These are phyloP conservation scores for Helichrysum umbraculigerum DNA, from an alignment of 129 eudicot species.

Conservation along the genomic window DNA sequence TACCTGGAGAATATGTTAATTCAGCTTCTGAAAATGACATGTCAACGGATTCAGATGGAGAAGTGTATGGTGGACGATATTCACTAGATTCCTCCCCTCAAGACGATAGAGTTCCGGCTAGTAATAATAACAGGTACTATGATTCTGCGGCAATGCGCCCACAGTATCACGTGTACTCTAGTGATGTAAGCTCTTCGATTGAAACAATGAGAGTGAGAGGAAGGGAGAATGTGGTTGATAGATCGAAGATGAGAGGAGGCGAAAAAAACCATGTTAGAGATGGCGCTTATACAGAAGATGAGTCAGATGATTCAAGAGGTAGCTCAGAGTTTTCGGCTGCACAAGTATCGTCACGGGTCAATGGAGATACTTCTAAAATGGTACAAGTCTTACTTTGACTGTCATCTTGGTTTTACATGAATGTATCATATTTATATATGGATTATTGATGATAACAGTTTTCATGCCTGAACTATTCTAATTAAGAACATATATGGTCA, in stretches of 20 bases:
- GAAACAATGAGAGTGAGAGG: conserved; percentile 53
- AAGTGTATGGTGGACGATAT: conserved; percentile 72
- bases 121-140: conserved; percentile 31
- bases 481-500: neutral
- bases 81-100: conserved; percentile 81
- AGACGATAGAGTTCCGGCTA: conserved; percentile 46
- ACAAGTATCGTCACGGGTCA: conserved; percentile 37
- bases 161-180: conserved; percentile 64
- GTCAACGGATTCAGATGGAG: conserved; percentile 64
- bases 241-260: conserved; percentile 35
- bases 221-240: conserved; percentile 39
- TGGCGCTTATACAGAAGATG: conserved; percentile 57
- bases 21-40: conserved; percentile 64
- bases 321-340: conserved; percentile 75
- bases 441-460: neutral
- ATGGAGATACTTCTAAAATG: conserved; percentile 26
- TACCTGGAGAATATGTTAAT: conserved; percentile 44
- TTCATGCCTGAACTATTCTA: neutral
- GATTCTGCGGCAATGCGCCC: conserved; percentile 38
- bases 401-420: conserved; percentile 18
- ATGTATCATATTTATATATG: conserved; percentile 9
- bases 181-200: conserved; percentile 61
- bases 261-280: conserved; percentile 37
- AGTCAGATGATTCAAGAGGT: conserved; percentile 59
- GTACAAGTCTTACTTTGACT: conserved; percentile 28